phyloP scores from a whole-genome alignment of 805 yeast genomes.

The Saturnispora zaruensis region DNA sequence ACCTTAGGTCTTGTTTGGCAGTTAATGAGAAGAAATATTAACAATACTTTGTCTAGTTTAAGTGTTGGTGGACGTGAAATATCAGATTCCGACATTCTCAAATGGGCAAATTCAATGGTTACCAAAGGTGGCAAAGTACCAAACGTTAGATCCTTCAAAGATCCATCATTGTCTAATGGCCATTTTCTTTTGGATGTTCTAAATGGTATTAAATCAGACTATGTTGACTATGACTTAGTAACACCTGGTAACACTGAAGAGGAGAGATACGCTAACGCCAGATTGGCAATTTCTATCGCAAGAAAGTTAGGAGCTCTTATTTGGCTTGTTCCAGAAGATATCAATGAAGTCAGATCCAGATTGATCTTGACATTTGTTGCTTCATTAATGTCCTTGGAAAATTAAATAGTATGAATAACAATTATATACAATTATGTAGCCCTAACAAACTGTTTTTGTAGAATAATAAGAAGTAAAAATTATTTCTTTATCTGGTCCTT shows the following conservation, averaged over 20 bases:
- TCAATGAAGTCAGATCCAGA: conserved; percentile 90
- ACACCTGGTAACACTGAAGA: conserved; percentile 71
- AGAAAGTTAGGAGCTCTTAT: conserved; percentile 96
- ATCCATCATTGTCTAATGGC: conserved; percentile 65
- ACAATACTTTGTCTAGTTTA: conserved; percentile 67
- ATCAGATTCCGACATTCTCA: conserved; percentile 76
- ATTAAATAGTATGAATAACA: conserved; percentile 2
- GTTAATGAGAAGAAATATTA: conserved; percentile 93
- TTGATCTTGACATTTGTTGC: conserved; percentile 92
- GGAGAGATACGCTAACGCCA: conserved; percentile 88
- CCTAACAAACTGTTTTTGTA: background rate
- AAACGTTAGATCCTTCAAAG: conserved; percentile 77
- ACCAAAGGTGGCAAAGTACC: conserved; percentile 73
- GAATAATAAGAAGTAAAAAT: background rate
- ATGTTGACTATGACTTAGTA: conserved; percentile 92
- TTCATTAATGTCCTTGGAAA: conserved; percentile 70
- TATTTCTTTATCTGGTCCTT: conserved; percentile 52
- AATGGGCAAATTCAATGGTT: conserved; percentile 89
- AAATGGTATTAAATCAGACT: conserved; percentile 93
- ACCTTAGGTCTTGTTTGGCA: conserved; percentile 97
- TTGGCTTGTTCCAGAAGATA: conserved; percentile 99
- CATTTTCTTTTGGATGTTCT: conserved; percentile 82
- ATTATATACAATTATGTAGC: background rate
- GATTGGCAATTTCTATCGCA: conserved; percentile 95
- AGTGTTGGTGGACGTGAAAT: conserved; percentile 67